Conservation (phyloP, 2,329 filamentous ascomycete genomes). For the Cladosporium austrohemisphaericum region DNA sequence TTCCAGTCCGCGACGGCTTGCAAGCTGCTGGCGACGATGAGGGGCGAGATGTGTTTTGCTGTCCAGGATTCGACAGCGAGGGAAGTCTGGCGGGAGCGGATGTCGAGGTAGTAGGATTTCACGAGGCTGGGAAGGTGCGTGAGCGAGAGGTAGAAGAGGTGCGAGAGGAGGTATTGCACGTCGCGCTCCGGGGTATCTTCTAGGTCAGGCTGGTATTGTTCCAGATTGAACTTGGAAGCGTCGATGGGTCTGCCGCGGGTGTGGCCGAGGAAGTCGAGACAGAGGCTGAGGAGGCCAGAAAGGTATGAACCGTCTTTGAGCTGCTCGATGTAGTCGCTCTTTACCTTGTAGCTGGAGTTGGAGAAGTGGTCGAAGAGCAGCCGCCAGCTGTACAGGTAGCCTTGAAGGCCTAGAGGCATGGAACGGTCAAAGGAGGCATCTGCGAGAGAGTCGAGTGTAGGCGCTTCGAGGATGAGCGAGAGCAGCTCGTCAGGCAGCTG, state of each 20-base stretch:
- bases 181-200: slow-evolving; percentile 65
- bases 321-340: slow-evolving; percentile 73
- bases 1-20: slow-evolving; percentile 68
- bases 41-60: slow-evolving; percentile 70
- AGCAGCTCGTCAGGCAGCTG: slow-evolving; percentile 79
- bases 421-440: slow-evolving; percentile 61
- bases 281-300: slow-evolving; percentile 67
- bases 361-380: slow-evolving; percentile 81
- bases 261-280: slow-evolving; percentile 80
- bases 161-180: slow-evolving; percentile 77
- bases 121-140: slow-evolving; percentile 74
- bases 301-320: slow-evolving; percentile 72
- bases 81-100: slow-evolving; percentile 73
- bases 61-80: slow-evolving; percentile 82
- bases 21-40: slow-evolving; percentile 63
- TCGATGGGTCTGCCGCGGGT: slow-evolving; percentile 68
- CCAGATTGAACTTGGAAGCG: slow-evolving; percentile 66
- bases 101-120: slow-evolving; percentile 79
- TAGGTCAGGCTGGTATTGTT: slow-evolving; percentile 54
- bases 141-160: slow-evolving; percentile 80
- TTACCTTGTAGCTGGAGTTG: slow-evolving; percentile 64
- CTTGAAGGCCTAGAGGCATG: slow-evolving; percentile 67
- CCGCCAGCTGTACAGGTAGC: slow-evolving; percentile 85
- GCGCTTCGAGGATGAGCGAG: slow-evolving; percentile 75
- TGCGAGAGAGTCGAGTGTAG: slow-evolving; percentile 64